Evolutionary conservation across 805 yeast genomes (phyloP).

Genomic region (Limtongozyma cylindracea): DNA sequence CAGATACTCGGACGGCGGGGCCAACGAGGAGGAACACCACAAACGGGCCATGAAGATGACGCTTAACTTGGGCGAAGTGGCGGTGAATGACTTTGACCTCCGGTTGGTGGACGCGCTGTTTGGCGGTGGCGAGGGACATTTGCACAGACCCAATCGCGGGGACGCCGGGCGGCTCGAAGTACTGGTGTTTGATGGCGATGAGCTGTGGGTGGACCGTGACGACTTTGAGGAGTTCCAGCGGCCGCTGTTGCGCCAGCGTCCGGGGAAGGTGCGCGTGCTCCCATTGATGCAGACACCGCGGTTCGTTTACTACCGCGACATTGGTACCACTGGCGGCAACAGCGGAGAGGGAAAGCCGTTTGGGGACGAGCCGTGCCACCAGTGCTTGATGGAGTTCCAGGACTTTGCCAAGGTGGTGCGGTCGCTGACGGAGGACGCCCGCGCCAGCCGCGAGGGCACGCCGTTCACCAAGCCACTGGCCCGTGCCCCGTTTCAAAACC

Average conservation of each 20-base stretch:
- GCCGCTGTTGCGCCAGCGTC: conserved; percentile 10
- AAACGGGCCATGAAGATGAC: conserved; percentile 26
- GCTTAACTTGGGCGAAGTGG: conserved; percentile 42
- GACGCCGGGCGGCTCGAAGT: conserved; percentile 3
- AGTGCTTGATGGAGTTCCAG: too few species aligned
- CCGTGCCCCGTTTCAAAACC: conserved; percentile 10
- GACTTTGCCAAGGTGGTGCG: conserved; percentile 7
- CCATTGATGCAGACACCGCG: conserved; percentile 48
- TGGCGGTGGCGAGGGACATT: conserved; percentile 7
- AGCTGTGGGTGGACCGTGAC: conserved; percentile 31
- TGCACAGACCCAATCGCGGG: conserved; percentile 3
- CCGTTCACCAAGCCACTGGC: not conserved
- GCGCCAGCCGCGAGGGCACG: conserved; percentile 7
- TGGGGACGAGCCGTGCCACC: too few species aligned
- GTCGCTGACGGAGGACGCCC: conserved; percentile 7
- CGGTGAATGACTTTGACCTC: conserved; percentile 27
- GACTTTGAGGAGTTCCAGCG: conserved; percentile 36
- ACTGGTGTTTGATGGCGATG: conserved; percentile 24
- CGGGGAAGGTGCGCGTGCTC: conserved; percentile 18
- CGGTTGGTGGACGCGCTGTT: conserved; percentile 26
- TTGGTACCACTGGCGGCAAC: too few species aligned
- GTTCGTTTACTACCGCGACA: conserved; percentile 43
- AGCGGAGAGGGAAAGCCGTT: too few species aligned
- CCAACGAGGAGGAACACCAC: too few species aligned
- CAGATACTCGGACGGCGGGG: conserved; percentile 3